Conservation (phyloP, 2,329 filamentous ascomycete genomes). For the Aspergillus candidus region DNA sequence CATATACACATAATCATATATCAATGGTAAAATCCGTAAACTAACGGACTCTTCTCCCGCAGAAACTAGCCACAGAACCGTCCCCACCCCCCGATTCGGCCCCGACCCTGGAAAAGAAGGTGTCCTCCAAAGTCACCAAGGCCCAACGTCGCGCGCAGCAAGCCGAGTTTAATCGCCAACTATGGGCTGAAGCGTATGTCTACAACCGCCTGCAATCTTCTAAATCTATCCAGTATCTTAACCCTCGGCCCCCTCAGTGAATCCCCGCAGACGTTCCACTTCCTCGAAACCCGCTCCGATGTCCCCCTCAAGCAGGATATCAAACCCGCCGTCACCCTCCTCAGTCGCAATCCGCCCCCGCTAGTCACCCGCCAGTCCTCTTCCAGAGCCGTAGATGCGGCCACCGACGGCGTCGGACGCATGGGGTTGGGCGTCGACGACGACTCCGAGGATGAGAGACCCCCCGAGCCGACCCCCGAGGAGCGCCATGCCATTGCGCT, state of each 20-base stretch:
- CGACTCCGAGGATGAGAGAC: constrained; percentile 62
- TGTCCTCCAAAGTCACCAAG: constrained; percentile 56
- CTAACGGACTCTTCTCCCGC: constrained; percentile 6
- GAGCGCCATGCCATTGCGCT: constrained; percentile 73
- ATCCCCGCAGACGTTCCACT: constrained; percentile 67
- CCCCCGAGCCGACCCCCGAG: constrained; percentile 62
- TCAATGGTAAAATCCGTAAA: too few species aligned
- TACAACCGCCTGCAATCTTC: background rate
- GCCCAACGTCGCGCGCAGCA: constrained; percentile 75
- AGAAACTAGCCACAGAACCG: constrained; percentile 37
- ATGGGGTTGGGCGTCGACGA: constrained; percentile 45
- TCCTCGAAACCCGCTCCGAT: constrained; percentile 58
- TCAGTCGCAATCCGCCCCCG: constrained; percentile 70
- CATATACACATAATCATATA: too few species aligned
- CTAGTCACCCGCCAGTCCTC: constrained; percentile 54
- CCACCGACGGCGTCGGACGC: constrained; percentile 38
- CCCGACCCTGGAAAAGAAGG: constrained; percentile 32
- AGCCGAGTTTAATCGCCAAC: constrained; percentile 71
- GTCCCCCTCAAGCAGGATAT: constrained; percentile 65
- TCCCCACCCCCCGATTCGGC: constrained; percentile 24
- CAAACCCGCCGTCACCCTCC: constrained; percentile 75
- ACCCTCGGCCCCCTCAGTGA: constrained; percentile 49
- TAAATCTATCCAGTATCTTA: constrained; percentile 4
- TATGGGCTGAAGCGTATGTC: constrained; percentile 81
- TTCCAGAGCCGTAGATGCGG: constrained; percentile 34